Percentiles rank a stretch among this genome's conserved stretches.
Evolutionary conservation across 331 rosid genomes (phyloP).

Genomic region (Dryas integrifolia): DNA sequence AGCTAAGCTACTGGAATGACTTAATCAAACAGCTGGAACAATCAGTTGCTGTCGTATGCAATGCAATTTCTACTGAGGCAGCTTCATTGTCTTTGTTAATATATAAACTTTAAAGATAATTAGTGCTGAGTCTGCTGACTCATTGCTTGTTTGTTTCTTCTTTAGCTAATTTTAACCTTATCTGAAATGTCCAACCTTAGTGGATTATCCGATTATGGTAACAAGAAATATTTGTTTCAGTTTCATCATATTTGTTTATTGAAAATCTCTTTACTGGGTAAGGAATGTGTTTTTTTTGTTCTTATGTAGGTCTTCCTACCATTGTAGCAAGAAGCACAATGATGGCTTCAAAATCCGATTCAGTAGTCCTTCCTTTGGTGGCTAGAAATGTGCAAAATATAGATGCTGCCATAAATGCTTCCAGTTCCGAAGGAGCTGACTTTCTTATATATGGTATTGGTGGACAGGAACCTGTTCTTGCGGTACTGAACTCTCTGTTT

Average conservation of each 20-base stretch:
- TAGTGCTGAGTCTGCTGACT: not conserved
- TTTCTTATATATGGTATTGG: constrained; percentile 61
- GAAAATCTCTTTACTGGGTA: not conserved
- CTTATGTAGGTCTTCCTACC: constrained; percentile 71
- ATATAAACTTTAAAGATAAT: not conserved
- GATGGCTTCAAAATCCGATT: constrained; percentile 67
- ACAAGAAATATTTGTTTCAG: not conserved
- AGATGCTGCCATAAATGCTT: constrained; percentile 67
- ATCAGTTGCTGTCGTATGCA: not conserved
- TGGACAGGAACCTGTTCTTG: constrained; percentile 30
- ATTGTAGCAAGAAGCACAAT: constrained; percentile 85
- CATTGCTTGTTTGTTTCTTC: not conserved
- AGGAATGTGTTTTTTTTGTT: constrained; percentile 26
- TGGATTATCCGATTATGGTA: not conserved
- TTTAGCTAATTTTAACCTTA: not conserved
- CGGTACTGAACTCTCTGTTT: constrained; percentile 41
- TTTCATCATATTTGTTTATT: constrained; percentile 2
- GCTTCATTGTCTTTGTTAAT: not conserved
- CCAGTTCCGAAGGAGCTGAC: constrained; percentile 91
- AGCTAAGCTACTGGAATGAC: not conserved
- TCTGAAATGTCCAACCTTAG: not conserved
- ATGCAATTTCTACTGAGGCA: not conserved
- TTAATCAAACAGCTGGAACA: not conserved
- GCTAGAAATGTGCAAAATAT: constrained; percentile 64
- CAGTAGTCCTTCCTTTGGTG: constrained; percentile 82